phyloP scores from a whole-genome alignment of 169 alveolate species.

The Plasmodium ovale region DNA sequence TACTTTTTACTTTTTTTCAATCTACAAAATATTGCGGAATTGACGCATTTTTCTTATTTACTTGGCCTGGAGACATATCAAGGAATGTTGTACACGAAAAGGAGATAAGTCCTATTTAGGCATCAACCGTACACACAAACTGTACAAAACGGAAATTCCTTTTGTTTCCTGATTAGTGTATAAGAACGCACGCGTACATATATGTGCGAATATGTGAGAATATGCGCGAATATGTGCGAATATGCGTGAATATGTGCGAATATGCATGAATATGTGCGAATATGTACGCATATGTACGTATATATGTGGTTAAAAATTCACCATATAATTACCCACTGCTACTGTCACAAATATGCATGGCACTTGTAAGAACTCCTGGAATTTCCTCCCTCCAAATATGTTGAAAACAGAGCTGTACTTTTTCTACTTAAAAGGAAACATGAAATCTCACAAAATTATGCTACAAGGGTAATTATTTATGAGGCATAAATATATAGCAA shows the following conservation, averaged over 20 bases:
- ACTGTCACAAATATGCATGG: too few species aligned
- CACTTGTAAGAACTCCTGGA: too few species aligned
- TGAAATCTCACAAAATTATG: too few species aligned
- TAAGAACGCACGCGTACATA: not conserved
- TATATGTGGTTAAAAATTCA: too few species aligned
- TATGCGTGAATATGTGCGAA: not conserved
- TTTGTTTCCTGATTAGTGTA: not conserved
- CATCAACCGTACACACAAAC: not conserved
- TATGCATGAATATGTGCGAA: not conserved
- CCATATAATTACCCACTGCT: too few species aligned
- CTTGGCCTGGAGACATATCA: slow-evolving; percentile 77
- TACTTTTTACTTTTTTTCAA: slow-evolving; percentile 35
- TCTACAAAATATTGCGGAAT: slow-evolving; percentile 61
- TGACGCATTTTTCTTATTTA: slow-evolving; percentile 55
- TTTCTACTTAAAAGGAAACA: too few species aligned
- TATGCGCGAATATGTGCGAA: not conserved
- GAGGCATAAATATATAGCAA: too few species aligned
- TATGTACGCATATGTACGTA: not conserved
- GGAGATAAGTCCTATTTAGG: slow-evolving; percentile 2
- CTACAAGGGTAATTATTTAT: too few species aligned
- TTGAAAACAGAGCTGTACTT: too few species aligned
- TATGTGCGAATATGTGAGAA: not conserved
- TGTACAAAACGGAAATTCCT: not conserved
- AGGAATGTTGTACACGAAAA: slow-evolving; percentile 20
- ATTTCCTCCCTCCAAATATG: too few species aligned